Base-by-base conservation (phyloP, 257 asterid genomes). In the Ligustrum vulgare region DNA sequence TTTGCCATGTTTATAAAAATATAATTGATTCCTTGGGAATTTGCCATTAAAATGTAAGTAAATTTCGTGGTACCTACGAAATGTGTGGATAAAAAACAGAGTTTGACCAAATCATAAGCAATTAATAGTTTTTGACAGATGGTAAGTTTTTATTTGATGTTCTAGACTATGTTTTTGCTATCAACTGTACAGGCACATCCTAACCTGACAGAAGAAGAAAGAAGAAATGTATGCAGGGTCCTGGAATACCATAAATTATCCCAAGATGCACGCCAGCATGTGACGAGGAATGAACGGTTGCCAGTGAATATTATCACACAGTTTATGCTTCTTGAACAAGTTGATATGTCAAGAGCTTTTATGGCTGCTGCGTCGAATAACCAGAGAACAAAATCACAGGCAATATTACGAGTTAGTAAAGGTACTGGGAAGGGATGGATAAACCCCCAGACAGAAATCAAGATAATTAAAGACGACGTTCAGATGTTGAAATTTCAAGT, bases 171-270 rank as follows among this genome's bases (percentile, higher is more conserved):
- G n/a, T 45, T 45, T 45, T 6, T 56, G 64, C 22, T 56, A 56
- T 56, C 20, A 41, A 41, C 32, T 45, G 64, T 79, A 31, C 86
- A 82, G 83, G 86, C 75, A 72, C 81, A 79, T 79, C 84, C 79
- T 32, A 25, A 47, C 75, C 23, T 82, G 66, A 79, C 72, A 37
- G 86, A 82, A 63, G 83, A 79, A 72, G 82, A 76, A 22, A 79
- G 75, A 69, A 69, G 41, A 45, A 35, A 54, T 8, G 54, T 82
- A 72, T 82, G 86, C 69, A 79, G 81, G 74, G 75, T 11, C 54
- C 66, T 82, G 31, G 79, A 76, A 32, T 76, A 76, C 84, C 56
- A 69, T 33, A 82, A 82, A 49, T 72, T 76, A 34, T 79, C 86
- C 64, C 77, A 72, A 22, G 84, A 79, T 32, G 86, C 81, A 8